phyloP scores from a whole-genome alignment of 78 protist species.

The Cavenderia fasciculata region DNA sequence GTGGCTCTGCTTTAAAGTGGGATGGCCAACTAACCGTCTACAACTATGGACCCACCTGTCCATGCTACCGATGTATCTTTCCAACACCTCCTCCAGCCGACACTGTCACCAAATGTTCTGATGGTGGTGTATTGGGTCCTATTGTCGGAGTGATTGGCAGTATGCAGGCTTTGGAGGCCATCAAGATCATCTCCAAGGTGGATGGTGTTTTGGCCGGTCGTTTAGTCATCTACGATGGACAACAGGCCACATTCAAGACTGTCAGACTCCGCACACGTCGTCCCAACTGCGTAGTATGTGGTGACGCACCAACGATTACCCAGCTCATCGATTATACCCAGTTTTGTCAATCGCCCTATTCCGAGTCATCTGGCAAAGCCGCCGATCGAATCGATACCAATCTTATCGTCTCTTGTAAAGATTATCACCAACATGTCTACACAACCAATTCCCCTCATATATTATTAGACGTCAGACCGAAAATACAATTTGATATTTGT shows the following conservation, averaged over 20 bases:
- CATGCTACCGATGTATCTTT: conserved; percentile 94
- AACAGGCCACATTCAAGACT: conserved; percentile 34
- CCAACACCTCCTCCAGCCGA: conserved; percentile 92
- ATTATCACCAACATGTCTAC: neutral
- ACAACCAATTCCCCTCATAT: neutral
- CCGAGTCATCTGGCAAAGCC: conserved; percentile 21
- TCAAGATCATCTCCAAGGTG: conserved; percentile 73
- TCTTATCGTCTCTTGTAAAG: neutral
- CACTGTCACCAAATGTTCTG: conserved; percentile 86
- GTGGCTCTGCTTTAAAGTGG: conserved; percentile 86
- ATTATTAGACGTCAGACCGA: conserved; percentile 72
- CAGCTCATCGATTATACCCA: conserved; percentile 61
- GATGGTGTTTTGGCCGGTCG: conserved; percentile 26
- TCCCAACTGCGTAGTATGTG: conserved; percentile 66
- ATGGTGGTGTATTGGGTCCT: conserved; percentile 91
- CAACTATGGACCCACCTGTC: conserved; percentile 69
- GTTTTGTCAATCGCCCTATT: conserved; percentile 52
- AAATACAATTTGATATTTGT: conserved; percentile 67
- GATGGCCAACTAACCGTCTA: conserved; percentile 91
- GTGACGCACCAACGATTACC: conserved; percentile 62
- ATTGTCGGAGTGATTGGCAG: conserved; percentile 89
- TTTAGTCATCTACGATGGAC: conserved; percentile 51
- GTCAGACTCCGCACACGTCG: conserved; percentile 32
- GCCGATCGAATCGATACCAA: conserved; percentile 25
- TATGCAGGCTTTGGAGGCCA: conserved; percentile 92